Percentiles rank a stretch among this genome's conserved stretches.
Conservation (phyloP, 1,284 basidiomycete species). For the Irpex lacteus region DNA sequence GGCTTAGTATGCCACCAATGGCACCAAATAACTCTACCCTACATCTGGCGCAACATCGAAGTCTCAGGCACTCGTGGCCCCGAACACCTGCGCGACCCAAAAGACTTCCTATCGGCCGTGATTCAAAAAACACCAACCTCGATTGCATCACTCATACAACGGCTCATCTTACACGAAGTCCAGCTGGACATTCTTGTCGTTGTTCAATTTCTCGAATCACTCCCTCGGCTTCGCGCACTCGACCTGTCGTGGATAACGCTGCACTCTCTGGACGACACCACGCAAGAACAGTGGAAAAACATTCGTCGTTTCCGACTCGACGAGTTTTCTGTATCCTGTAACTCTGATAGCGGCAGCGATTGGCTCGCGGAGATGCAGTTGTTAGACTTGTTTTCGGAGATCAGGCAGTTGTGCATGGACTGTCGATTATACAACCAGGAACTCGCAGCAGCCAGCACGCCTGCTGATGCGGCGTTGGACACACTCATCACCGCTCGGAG, state of each 20-base stretch:
- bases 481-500: not conserved
- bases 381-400: not conserved
- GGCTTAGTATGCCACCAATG: not conserved
- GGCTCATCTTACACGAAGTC: not conserved
- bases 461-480: not conserved
- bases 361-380: not conserved
- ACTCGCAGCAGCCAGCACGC: too few species aligned
- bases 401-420: not conserved
- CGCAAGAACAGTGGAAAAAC: not conserved
- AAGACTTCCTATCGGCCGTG: not conserved
- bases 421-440: not conserved
- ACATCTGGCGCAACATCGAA: not conserved
- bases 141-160: not conserved
- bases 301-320: not conserved
- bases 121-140: not conserved
- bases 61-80: not conserved
- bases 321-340: not conserved
- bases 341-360: not conserved
- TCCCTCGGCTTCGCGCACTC: not conserved
- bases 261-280: not conserved
- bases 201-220: not conserved
- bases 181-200: not conserved
- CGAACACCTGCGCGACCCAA: not conserved
- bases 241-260: not conserved
- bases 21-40: not conserved